Base-by-base conservation (phyloP, 2,329 filamentous ascomycete genomes). In the Colletotrichum sp. region DNA sequence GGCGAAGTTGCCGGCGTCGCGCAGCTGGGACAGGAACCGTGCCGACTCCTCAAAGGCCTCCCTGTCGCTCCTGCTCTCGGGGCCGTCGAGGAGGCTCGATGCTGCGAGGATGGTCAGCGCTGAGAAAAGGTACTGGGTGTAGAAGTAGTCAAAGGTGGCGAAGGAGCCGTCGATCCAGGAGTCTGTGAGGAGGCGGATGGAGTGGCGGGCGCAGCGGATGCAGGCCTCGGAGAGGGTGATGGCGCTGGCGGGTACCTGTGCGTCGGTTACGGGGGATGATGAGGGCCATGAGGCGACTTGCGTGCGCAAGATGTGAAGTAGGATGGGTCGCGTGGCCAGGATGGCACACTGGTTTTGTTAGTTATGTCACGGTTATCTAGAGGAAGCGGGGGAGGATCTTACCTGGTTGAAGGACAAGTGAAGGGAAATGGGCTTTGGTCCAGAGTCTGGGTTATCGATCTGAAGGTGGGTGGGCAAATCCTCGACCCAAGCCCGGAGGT, bases 61-160 rank as follows among this genome's bases (percentile, higher is more conserved):
- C 8, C 79, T 79, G 49, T 88, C 86, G 27, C 80, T 80, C 12
- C 80, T 80, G 11, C 79, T 80, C 13, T 82, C 78, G 6, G 81
- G 79, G 0, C 81, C 78, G 8, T 79, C 80, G 0, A 87, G 79
- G 0, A 88, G 78, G 44, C 84, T 86, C 4, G 88, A 88, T 3
- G 88, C 82, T 2, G 85, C 86, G 2, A 89, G 83, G 8, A 88
- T 83, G 0, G 84, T 87, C 1, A 86, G 83, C 0, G 87, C 83
- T 0, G 87, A 86, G 77, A 89, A 89, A n/a, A 89, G 83, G 44
- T 87, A 88, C 64, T 88, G 86, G 0, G 85, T 85, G 79, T 85
- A 83, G 70, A 86, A 86, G 78, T 87, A 88, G 75, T 88, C 87
- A 68, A 89, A 88, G 0, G 84, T 88, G 1, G 84, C 81, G 69